These are phyloP conservation scores for Amanita pseudoporphyria DNA, from an alignment of 768 basidiomycete genomes.

Conservation along the genomic window DNA sequence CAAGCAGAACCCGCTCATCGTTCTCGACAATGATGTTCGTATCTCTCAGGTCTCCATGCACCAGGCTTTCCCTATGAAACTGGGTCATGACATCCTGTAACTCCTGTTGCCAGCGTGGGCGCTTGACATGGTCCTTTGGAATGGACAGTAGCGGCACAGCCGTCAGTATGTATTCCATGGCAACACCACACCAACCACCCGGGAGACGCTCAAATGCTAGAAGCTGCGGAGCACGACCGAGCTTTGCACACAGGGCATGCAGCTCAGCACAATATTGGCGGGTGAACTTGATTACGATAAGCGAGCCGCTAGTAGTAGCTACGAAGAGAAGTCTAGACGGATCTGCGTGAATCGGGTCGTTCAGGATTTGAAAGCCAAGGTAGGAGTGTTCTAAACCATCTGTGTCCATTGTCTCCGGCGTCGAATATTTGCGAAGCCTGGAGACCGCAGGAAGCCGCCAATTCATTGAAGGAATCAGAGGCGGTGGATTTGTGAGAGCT, in stretches of 20 bases:
- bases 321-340: slow-evolving; percentile 6
- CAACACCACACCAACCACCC: slow-evolving; percentile 17
- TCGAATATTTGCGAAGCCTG: slow-evolving; percentile 8
- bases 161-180: slow-evolving; percentile 13
- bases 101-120: background rate
- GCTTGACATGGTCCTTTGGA: background rate
- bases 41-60: slow-evolving; percentile 17
- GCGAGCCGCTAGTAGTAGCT: background rate
- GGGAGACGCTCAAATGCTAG: slow-evolving; percentile 15
- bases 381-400: background rate
- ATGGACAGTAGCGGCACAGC: background rate
- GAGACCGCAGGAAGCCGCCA: slow-evolving; percentile 9
- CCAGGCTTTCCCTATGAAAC: slow-evolving; percentile 12
- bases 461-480: background rate
- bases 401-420: slow-evolving; percentile 1
- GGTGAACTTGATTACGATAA: slow-evolving; percentile 14
- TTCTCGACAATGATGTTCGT: slow-evolving; percentile 14
- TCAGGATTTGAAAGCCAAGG: slow-evolving; percentile 6
- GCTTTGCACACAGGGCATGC: slow-evolving; percentile 13
- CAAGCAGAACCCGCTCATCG: slow-evolving; percentile 3
- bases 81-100: slow-evolving; percentile 3
- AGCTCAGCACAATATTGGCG: slow-evolving; percentile 11
- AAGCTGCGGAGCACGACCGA: slow-evolving; percentile 14
- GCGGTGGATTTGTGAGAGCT: background rate
- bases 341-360: background rate